A percentile compares a stretch with the other conserved stretches of the same genome.
Conservation (phyloP, 495 filamentous ascomycete species). For the Tuber melanosporum region DNA sequence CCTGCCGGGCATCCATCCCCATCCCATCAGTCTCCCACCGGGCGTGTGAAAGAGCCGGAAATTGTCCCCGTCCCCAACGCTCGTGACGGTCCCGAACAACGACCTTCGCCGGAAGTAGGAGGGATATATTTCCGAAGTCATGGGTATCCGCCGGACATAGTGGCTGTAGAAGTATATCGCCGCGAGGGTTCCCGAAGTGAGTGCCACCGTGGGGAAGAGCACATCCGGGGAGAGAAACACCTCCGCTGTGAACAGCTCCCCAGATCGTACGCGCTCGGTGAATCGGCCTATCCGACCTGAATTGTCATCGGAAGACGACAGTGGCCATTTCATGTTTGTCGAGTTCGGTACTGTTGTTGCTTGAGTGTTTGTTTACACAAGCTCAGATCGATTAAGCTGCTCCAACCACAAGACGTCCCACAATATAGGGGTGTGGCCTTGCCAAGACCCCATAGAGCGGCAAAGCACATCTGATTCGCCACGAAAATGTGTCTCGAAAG, state of each 20-base stretch:
- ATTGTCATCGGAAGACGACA: slow-evolving; percentile 42
- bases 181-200: slow-evolving; percentile 59
- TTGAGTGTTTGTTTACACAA: neutral
- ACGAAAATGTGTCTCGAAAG: neutral
- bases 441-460: neutral
- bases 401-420: too few relatives aligned
- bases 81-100: slow-evolving; percentile 78
- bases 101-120: slow-evolving; percentile 62
- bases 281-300: neutral
- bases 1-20: slow-evolving; percentile 80
- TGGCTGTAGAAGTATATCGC: slow-evolving; percentile 58
- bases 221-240: slow-evolving; percentile 47
- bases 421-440: neutral
- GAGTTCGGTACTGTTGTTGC: slow-evolving; percentile 18
- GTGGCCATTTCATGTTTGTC: slow-evolving; percentile 52
- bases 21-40: slow-evolving; percentile 75
- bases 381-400: neutral
- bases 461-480: neutral
- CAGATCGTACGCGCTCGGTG: neutral
- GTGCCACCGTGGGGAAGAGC: slow-evolving; percentile 60
- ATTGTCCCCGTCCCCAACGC: slow-evolving; percentile 92
- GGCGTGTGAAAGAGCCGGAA: slow-evolving; percentile 92
- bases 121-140: slow-evolving; percentile 62
- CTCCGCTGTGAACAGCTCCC: neutral
- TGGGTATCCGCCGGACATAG: slow-evolving; percentile 76